Evolutionary conservation across 352 stramenopile genomes (phyloP), one percentile per base, ranked within the genome.

Genomic region (Globisporangium irregulare): DNA sequence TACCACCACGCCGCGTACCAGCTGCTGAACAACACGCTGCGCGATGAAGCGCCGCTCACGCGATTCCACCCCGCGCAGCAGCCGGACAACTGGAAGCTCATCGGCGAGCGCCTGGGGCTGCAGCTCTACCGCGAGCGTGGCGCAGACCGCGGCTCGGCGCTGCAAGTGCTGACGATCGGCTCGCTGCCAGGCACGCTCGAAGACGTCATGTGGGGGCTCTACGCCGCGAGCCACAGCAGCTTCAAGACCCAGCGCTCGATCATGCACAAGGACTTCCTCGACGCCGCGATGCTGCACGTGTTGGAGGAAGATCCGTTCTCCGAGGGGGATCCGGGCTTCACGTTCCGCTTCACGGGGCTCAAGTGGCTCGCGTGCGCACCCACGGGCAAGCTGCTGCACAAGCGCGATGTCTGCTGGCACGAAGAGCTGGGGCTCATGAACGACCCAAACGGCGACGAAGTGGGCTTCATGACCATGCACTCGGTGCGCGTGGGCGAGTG

Each of bases 191-290:
- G 83, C 62, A 77, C 79, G 10, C 73, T 91, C 32, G 81, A 90
- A 38, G 77, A 89, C 62, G 72, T 91, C 57, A 83, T 91, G 70
- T 81, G 82, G 36, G 80, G 81, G 12, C 75, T 89, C 50, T 87
- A 87, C 57, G 79, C 81, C 14, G 67, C 74, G 20, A 78, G 70
- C 55, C 86, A 77, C 60, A 69, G 69, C 8, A 51, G 71, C 14
- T 77, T 86, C 65, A 86, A 90, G 73, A 87, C 81, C 9, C 79
- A 91, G 70, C 81, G 78, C 8, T 74, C 76, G 56, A 89, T 91
- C 61, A 80, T 89, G 72, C 83, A 89, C 67, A 64, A 63, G 25
- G 81, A 86, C 60, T 88, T 76, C 54, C 58, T 91, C 24, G 83
- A 91, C 59, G 74, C 76, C 8, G 72, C 77, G 18, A 76, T 90